Base-by-base conservation (phyloP, 2,329 filamentous ascomycete genomes). In the Penicillium sp. region DNA sequence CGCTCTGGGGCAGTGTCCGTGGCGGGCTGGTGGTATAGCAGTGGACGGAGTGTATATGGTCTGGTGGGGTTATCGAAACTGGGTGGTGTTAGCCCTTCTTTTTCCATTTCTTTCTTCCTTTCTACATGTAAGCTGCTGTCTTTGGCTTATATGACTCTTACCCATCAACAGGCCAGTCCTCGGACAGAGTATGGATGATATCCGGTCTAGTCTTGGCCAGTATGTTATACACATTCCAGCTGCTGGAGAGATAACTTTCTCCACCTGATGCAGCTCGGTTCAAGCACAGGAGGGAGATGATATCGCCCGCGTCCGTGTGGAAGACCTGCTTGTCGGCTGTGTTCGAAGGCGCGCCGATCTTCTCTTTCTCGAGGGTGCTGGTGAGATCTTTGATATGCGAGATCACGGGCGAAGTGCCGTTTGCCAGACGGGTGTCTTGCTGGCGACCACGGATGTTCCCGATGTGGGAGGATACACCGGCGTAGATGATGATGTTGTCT, bases 351-450 rank as follows among this genome's bases (percentile, higher is more conserved):
- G 56, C 53, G 1, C 52, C 54, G 11, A 60, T 60, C 19, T 46
- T 40, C 1, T 29, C 48, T 22, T 39, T 52, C 9, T 57, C 52
- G 9, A 43, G 34, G 0, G 44, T 56, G 13, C 22, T 40, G 16
- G 60, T 70, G 7, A 87, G 70, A 54, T 87, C 82, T 62, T 81
- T 86, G 67, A 87, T 81, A 54, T 87, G 83, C 2, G 75, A 71
- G 2, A 82, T 64, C 5, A 81, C 75, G 0, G 80, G 77, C 37
- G 55, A 60, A 8, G 50, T 55, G 18, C 55, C 55, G 25, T 58
- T 51, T 16, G 48, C 47, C n/a, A 59, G 35, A 29, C 58, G 49
- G 3, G 49, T 57, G 34, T 68, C 69, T 58, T 75, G 70, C 53
- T 77, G 74, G 3, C 70, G 66, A 4, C 69, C 75, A 3, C 72